Evolutionary conservation across 139 green algal species (phyloP), one percentile per base, ranked within the genome.

Genomic region (Picochlorum sp.): DNA sequence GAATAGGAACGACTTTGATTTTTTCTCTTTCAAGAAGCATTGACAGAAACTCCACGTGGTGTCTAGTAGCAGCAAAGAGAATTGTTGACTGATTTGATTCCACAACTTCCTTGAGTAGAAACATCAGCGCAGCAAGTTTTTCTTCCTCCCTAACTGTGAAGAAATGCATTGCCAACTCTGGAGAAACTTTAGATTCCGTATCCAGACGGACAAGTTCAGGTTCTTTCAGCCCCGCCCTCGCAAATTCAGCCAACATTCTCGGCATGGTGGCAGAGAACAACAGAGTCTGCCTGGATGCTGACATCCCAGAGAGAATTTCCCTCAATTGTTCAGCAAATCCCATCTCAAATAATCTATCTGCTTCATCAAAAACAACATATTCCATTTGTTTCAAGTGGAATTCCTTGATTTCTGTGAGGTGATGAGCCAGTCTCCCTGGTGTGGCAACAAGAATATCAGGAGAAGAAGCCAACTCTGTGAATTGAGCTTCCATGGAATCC

Each of bases 311-410:
- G 30, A 97, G 56, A 57, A 98, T 90, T 7, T 91, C 69, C 1
- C 49, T 22, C 39, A 96, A 65, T 81, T 97, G 91, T 20, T 89
- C 78, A 2, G 81, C 80, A 72, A 98, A 95, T 26, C 91, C 92
- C 90, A 98, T 96, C 71, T 98, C 92, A 59, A 98, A 98, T 53
- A 98, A 78, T 7, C 93, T 71, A 75, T 98, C 92, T 5, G 92
- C 92, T 68, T 97, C 90, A 50, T 98, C 91, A 37, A 96, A 83
- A 13, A 97, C 85, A 22, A 79, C 65, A 57, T 87, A 89, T 64
- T 92, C 73, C 49, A 94, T 81, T 1, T 44, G 63, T 3, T 58
- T 41, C 31, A 95, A 69, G 33, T 47, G 75, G 36, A 96, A 73
- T 41, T 80, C 85, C 47, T 85, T 35, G 33, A 95, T 77, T 73